phyloP scores from a whole-genome alignment of 371 early-diverging fungal genomes.

The Lichtheimia ramosa region DNA sequence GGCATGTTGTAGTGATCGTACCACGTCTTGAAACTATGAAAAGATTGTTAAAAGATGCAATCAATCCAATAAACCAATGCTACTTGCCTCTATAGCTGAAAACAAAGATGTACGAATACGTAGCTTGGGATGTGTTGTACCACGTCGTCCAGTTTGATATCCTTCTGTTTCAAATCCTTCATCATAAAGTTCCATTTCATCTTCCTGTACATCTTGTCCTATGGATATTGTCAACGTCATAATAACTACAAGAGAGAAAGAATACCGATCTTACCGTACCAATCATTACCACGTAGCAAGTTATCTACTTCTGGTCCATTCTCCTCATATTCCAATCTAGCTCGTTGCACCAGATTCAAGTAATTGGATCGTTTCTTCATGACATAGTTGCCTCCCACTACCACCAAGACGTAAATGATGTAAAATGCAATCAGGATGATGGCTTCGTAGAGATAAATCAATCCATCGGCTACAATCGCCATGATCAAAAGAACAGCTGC shows the following conservation, averaged over 20 bases:
- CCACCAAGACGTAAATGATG: constrained; percentile 55
- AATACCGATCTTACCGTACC: constrained; percentile 19
- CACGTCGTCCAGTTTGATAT: constrained; percentile 28
- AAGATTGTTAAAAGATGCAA: neutral
- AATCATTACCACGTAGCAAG: constrained; percentile 33
- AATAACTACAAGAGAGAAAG: neutral
- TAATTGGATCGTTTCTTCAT: constrained; percentile 39
- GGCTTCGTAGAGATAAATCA: constrained; percentile 63
- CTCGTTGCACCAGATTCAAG: constrained; percentile 39
- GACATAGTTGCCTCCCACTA: constrained; percentile 58
- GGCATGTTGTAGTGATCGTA: constrained; percentile 40
- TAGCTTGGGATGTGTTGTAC: constrained; percentile 31
- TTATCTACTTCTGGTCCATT: constrained; percentile 40
- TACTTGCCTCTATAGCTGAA: constrained; percentile 44
- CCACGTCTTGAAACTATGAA: constrained; percentile 53
- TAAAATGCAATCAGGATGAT: constrained; percentile 57
- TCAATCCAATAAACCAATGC: neutral
- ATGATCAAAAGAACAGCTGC: constrained; percentile 61
- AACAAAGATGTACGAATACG: constrained; percentile 45
- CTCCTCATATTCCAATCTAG: constrained; percentile 47
- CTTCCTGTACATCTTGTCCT: constrained; percentile 24
- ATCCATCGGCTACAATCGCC: constrained; percentile 57
- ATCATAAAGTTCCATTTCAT: constrained; percentile 47
- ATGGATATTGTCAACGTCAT: neutral
- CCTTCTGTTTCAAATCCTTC: constrained; percentile 53